phyloP scores from a whole-genome alignment of 2,329 filamentous ascomycete genomes.

The Trichocomaceae sp. region DNA sequence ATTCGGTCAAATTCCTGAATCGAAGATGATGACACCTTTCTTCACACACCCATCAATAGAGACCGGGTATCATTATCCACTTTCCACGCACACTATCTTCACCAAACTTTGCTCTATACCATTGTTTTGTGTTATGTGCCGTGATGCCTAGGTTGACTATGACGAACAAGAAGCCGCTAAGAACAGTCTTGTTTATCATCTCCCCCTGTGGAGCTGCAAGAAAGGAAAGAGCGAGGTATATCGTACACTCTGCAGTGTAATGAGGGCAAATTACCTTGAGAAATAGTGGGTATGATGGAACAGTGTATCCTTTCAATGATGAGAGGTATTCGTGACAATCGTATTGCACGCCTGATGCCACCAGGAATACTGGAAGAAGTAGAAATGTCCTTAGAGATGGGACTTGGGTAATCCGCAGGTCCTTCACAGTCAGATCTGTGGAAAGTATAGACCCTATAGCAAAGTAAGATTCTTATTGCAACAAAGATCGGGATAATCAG shows the following conservation, averaged over 20 bases:
- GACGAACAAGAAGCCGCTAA: conserved; percentile 67
- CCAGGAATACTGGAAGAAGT: conserved; percentile 58
- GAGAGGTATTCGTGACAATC: conserved; percentile 65
- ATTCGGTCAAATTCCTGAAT: conserved; percentile 53
- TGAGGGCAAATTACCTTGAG: conserved; percentile 71
- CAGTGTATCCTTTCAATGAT: conserved; percentile 70
- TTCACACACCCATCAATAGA: conserved; percentile 27
- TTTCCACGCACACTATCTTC: conserved; percentile 53
- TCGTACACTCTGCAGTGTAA: conserved; percentile 79
- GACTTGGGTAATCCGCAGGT: conserved; percentile 33
- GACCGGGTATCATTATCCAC: conserved; percentile 68
- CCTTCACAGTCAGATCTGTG: conserved; percentile 26
- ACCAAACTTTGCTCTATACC: conserved; percentile 75
- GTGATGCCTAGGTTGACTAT: conserved; percentile 73
- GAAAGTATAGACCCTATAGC: conserved; percentile 28
- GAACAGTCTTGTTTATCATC: conserved; percentile 64
- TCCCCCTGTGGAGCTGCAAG: conserved; percentile 62
- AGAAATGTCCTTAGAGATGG: conserved; percentile 49
- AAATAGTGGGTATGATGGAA: conserved; percentile 70
- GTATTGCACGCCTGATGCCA: conserved; percentile 68
- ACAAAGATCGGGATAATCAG: neutral
- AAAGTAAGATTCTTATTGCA: neutral
- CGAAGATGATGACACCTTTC: conserved; percentile 16
- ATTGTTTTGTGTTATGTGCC: conserved; percentile 67
- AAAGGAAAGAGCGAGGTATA: conserved; percentile 74